Conservation (phyloP, 2,329 filamentous ascomycete species). For the Nannizziopsis barbatae region DNA sequence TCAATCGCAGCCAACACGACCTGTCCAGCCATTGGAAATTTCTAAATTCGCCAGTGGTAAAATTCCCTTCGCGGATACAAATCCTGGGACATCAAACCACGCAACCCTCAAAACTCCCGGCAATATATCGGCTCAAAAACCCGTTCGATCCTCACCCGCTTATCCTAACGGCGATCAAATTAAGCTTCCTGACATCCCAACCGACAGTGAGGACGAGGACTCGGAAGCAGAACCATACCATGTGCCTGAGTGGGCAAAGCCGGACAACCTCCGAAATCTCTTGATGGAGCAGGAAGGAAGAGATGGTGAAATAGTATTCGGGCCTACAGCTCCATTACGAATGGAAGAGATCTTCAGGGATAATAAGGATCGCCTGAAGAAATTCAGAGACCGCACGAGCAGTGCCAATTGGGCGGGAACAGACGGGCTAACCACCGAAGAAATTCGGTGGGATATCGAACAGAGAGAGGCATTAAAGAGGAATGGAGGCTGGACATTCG, state of each 20-base stretch:
- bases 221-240: constrained; percentile 50
- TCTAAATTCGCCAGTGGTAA: constrained; percentile 78
- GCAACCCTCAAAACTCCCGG: constrained; percentile 46
- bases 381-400: constrained; percentile 81
- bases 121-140: constrained; percentile 30
- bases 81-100: constrained; percentile 42
- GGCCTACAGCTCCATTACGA: constrained; percentile 72
- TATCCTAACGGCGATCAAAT: constrained; percentile 86
- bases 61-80: constrained; percentile 72
- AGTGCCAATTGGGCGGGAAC: constrained; percentile 85
- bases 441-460: constrained; percentile 68
- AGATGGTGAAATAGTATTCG: constrained; percentile 75
- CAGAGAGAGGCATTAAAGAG: constrained; percentile 66
- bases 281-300: constrained; percentile 68
- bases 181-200: constrained; percentile 86
- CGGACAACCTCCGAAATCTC: constrained; percentile 64
- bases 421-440: constrained; percentile 76
- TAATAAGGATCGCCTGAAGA: constrained; percentile 72
- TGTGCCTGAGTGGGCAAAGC: constrained; percentile 77
- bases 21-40: constrained; percentile 65
- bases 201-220: constrained; percentile 83
- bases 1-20: constrained; percentile 49
- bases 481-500: constrained; percentile 71
- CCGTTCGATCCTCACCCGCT: constrained; percentile 59
- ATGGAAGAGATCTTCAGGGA: constrained; percentile 96